Base-by-base conservation (phyloP, 192 early-diverging fungal species). In the Coemansia sp. region DNA sequence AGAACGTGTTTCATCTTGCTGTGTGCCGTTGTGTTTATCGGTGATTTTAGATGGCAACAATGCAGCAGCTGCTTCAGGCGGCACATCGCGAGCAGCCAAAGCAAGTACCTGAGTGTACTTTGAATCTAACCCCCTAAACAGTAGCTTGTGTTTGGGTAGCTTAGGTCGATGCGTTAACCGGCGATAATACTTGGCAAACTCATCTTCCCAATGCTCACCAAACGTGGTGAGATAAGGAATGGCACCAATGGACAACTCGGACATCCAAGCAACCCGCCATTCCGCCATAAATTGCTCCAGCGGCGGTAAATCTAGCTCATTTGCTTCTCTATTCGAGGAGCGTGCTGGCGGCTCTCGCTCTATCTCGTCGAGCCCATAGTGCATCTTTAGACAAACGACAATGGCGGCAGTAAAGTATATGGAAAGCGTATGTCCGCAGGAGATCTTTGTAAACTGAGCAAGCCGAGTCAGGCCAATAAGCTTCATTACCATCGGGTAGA, bases 311-410 rank as follows among this genome's bases (percentile, higher is more conserved):
- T 60, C 52, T 4, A 42, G 38, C n/a, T n/a, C 50, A 26, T 26
- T 3, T 26, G 4, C 3, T 2, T 5, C 18, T 58, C 54, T 17
- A 40, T 48, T 44, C 4, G 5, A 28, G 3, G 32, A 32, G 32
- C 6, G 23, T 11, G 28, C 18, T 16, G 21, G 40, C 31, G n/a
- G 5, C 0, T 48, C 23, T 12, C 73, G 73, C 56, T 76, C 73
- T 16, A 76, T 57, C 52, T 76, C 73, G 39, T 76, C 73, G 47
- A 76, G 18, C 10, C 73, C 73, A 21, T 76, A 76, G 56, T 76
- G 73, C 52, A 76, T 41, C 48, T 76, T 69, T 3, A 76, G 56
- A 21, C 55, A 61, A 12, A 76, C 28, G 30, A 70, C 52, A n/a
- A 76, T 55, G 0, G 59, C 62, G 3, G 66, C 51, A 17, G 64